Percentiles rank a stretch among this genome's conserved stretches.
Conservation (phyloP, 2,329 filamentous ascomycete genomes). For the Cladosporium phlei region DNA sequence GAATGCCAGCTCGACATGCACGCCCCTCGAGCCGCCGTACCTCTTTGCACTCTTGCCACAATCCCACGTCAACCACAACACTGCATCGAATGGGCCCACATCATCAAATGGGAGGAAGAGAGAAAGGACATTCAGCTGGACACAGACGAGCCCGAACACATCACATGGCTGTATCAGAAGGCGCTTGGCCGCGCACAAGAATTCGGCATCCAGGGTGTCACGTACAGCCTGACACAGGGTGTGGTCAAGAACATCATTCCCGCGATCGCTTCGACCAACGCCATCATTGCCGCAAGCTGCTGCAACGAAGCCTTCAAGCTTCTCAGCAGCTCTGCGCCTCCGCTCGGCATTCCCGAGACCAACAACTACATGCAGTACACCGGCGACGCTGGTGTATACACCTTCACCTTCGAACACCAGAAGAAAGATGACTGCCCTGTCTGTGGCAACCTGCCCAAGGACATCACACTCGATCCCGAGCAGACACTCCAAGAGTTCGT, state of each 20-base stretch:
- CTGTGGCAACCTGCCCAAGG: constrained; percentile 77
- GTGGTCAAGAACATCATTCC: constrained; percentile 99
- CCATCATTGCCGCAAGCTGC: constrained; percentile 89
- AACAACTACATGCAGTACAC: constrained; percentile 98
- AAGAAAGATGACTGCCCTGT: constrained; percentile 93
- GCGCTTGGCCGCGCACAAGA: constrained; percentile 75
- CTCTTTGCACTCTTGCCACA: constrained; percentile 90
- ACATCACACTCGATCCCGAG: constrained; percentile 65
- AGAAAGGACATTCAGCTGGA: constrained; percentile 73
- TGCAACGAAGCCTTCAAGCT: constrained; percentile 98
- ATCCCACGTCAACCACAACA: constrained; percentile 97
- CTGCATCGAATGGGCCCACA: constrained; percentile 97
- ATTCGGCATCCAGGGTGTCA: constrained; percentile 87
- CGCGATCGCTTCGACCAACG: constrained; percentile 95
- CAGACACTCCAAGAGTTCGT: constrained; percentile 78
- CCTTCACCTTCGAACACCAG: constrained; percentile 93
- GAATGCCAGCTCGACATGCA: constrained; percentile 99
- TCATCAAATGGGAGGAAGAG: constrained; percentile 86
- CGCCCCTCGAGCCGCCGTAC: constrained; percentile 91
- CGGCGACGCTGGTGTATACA: constrained; percentile 92
- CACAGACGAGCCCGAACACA: constrained; percentile 93
- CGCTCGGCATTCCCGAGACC: constrained; percentile 67
- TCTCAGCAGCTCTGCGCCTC: constrained; percentile 74
- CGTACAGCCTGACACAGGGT: constrained; percentile 91
- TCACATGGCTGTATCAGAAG: constrained; percentile 91